These are phyloP conservation scores for Candida hispaniensis DNA, from an alignment of 805 yeast species.

Conservation along the genomic window DNA sequence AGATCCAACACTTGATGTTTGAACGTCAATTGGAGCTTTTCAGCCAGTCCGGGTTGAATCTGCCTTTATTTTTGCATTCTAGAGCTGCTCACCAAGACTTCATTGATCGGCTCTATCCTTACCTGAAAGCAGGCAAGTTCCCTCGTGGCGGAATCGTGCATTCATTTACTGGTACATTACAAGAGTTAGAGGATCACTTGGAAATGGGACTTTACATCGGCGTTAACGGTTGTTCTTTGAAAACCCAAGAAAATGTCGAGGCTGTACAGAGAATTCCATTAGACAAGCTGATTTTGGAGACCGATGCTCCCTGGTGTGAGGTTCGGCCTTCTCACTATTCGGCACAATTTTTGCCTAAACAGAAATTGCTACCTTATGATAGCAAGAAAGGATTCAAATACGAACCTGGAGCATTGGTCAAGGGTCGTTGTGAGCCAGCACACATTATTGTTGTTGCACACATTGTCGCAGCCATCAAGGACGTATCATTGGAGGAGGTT, in stretches of 20 bases:
- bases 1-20: constrained; percentile 59
- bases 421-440: constrained; percentile 89
- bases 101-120: constrained; percentile 50
- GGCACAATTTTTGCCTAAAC: constrained; percentile 36
- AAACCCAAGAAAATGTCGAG: constrained; percentile 58
- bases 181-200: constrained; percentile 51
- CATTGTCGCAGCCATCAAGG: constrained; percentile 44
- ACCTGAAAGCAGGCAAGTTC: constrained; percentile 33
- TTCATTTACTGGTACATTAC: constrained; percentile 77
- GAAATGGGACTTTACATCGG: constrained; percentile 60
- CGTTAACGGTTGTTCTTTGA: constrained; percentile 87
- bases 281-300: constrained; percentile 66
- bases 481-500: constrained; percentile 35
- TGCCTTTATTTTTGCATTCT: constrained; percentile 87
- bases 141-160: constrained; percentile 73
- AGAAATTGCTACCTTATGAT: constrained; percentile 42
- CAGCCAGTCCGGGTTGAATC: constrained; percentile 37
- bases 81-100: constrained; percentile 80
- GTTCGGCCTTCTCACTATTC: constrained; percentile 75
- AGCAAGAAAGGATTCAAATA: constrained; percentile 55
- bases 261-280: constrained; percentile 62
- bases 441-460: constrained; percentile 70
- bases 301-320: constrained; percentile 99
- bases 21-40: constrained; percentile 61
- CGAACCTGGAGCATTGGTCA: constrained; percentile 40